Evolutionary conservation across 1,284 basidiomycete species (phyloP).

Genomic region (Marasmius oreades): DNA sequence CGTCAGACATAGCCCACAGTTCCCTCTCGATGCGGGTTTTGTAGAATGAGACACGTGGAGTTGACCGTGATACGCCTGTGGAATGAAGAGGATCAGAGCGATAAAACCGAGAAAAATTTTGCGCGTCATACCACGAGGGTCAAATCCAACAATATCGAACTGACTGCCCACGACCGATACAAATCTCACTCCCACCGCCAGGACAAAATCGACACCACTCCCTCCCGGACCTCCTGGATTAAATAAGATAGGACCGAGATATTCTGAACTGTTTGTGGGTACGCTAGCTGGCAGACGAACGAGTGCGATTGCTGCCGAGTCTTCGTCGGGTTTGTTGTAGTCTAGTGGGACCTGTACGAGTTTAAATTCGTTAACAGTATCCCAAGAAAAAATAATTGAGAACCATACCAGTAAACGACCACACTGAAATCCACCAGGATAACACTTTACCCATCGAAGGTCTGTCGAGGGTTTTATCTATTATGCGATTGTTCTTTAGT

Average conservation of each 20-base stretch:
- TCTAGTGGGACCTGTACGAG: constrained; percentile 7
- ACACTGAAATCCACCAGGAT: constrained; percentile 1
- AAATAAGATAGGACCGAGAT: constrained; percentile 11
- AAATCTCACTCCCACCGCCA: constrained; percentile 25
- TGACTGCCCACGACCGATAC: constrained; percentile 35
- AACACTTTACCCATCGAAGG: constrained; percentile 2
- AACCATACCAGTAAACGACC: background rate
- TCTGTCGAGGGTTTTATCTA: constrained; percentile 1
- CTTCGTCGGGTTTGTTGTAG: background rate
- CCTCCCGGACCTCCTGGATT: constrained; percentile 44
- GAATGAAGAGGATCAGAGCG: background rate
- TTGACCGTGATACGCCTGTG: constrained; percentile 31
- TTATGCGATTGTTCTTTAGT: no score
- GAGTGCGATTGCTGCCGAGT: constrained; percentile 10
- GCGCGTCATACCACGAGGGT: constrained; percentile 36
- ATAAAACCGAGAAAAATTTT: background rate
- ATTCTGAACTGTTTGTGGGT: background rate
- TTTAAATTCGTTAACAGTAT: background rate
- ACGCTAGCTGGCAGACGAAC: constrained; percentile 5
- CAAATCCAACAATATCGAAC: constrained; percentile 50
- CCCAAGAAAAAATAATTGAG: background rate
- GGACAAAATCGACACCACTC: constrained; percentile 36
- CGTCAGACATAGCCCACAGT: constrained; percentile 1
- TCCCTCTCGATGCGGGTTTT: constrained; percentile 11
- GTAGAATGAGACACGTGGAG: constrained; percentile 32